Evolutionary conservation across 2,329 filamentous ascomycete species (phyloP).

Genomic region (Plectosphaerella plurivora): DNA sequence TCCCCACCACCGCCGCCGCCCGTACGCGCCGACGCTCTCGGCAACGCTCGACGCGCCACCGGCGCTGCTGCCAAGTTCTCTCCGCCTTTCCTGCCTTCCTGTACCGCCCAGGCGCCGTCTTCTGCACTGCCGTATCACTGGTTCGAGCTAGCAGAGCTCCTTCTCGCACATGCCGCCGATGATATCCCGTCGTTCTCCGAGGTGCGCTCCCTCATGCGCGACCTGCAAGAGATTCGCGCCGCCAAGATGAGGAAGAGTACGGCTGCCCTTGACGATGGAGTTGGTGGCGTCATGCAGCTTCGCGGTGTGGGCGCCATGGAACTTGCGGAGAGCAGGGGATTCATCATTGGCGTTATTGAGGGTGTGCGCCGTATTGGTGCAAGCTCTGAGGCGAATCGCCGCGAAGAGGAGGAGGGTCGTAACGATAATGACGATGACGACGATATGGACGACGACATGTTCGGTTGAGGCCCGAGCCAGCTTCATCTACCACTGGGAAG

Average conservation of each 20-base stretch:
- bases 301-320: constrained; percentile 89
- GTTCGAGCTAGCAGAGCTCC: constrained; percentile 83
- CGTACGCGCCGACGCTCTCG: constrained; percentile 41
- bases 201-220: constrained; percentile 70
- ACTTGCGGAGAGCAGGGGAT: constrained; percentile 78
- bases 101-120: constrained; percentile 63
- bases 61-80: constrained; percentile 35
- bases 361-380: constrained; percentile 79
- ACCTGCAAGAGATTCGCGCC: constrained; percentile 81
- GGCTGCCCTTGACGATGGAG: constrained; percentile 64
- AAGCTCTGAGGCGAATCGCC: constrained; percentile 70
- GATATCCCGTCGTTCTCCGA: constrained; percentile 72
- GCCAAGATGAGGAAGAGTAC: constrained; percentile 81
- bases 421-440: constrained; percentile 60
- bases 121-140: constrained; percentile 88
- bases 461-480: not conserved
- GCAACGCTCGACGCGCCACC: constrained; percentile 29
- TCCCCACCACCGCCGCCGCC: constrained; percentile 70
- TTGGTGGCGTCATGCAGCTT: constrained; percentile 64
- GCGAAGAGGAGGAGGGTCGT: constrained; percentile 66
- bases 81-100: constrained; percentile 75
- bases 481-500: not conserved
- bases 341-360: constrained; percentile 82
- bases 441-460: constrained; percentile 52
- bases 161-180: constrained; percentile 80